Base-by-base conservation (phyloP, 2,329 filamentous ascomycete species). In the Domatiomyces globalis region DNA sequence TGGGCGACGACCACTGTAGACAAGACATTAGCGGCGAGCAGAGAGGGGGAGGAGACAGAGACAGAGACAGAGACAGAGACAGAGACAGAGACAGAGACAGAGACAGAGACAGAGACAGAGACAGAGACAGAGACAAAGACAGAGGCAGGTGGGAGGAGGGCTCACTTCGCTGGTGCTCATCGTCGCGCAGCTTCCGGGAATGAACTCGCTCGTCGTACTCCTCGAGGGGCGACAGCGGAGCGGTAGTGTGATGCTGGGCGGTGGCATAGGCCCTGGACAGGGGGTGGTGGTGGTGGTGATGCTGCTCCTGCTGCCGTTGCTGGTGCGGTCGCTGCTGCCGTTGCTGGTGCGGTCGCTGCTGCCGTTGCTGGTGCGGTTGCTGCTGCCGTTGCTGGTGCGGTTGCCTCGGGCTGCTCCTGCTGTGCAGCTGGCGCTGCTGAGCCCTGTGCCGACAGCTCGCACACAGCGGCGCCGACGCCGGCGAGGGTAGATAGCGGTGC, bases 171-270 rank as follows among this genome's bases (percentile, higher is more conserved):
- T 98, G 92, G 68, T 95, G 86, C 58, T 87, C 81, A 65, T 98
- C 92, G 66, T 96, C 87, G 57, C 84, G 78, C 57, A 98, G 67
- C 47, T 79, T 73, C 9, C 88, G 87, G 44, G 74, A 71, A 46
- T 80, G 73, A 7, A 98, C 89, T 46, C 90, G 79, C 54, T 77
- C 74, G 66, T 95, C 84, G 67, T 98, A 98, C 67, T 96, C 90
- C 57, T 81, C 77, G 63, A 96, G 76, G 2, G 92, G 92, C 0
- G 89, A 27, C 45, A 47, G 12, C 4, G 33, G 10, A 1, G 9
- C 33, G 33, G 33, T 2, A 15, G 33, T 10, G 15, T 33, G 7
- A 9, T 39, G 33, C 33, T 39, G 33, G 33, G 15, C 33, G 33
- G 33, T 39, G 12, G 33, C 33, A 15, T 39, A 39, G 33, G 33